phyloP scores from a whole-genome alignment of 1,284 basidiomycete genomes.

The Schizophyllum commune region DNA sequence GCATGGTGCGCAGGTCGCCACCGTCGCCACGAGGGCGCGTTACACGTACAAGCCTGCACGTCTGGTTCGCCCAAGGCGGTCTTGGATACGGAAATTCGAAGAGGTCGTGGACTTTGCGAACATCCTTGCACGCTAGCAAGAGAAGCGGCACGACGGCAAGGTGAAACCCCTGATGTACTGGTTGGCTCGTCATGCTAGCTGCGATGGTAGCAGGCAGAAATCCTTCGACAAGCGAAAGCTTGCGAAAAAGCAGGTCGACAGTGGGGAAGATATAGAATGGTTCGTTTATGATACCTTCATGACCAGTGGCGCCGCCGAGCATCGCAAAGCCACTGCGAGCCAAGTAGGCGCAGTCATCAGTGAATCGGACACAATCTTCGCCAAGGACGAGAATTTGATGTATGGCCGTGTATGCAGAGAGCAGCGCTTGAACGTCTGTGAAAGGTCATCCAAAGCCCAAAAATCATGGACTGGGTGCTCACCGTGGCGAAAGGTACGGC shows the following conservation, averaged over 20 bases:
- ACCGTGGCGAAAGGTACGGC: too few species aligned
- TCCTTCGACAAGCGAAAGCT: neutral
- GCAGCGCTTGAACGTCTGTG: neutral
- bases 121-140: neutral
- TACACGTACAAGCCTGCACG: neutral
- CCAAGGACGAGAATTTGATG: neutral
- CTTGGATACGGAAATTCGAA: neutral
- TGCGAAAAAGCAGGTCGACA: neutral
- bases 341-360: neutral
- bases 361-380: neutral
- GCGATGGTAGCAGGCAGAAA: too few species aligned
- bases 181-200: too few species aligned
- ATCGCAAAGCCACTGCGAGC: neutral
- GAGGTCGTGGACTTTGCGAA: neutral
- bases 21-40: neutral
- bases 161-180: neutral
- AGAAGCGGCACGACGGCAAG: neutral
- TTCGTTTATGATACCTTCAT: neutral
- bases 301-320: neutral
- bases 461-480: too few species aligned
- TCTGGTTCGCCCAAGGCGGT: neutral
- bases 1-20: neutral
- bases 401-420: neutral
- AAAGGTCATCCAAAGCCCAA: neutral
- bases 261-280: neutral